Conservation (phyloP, 768 basidiomycete species). For the Tricholoma furcatifolium region DNA sequence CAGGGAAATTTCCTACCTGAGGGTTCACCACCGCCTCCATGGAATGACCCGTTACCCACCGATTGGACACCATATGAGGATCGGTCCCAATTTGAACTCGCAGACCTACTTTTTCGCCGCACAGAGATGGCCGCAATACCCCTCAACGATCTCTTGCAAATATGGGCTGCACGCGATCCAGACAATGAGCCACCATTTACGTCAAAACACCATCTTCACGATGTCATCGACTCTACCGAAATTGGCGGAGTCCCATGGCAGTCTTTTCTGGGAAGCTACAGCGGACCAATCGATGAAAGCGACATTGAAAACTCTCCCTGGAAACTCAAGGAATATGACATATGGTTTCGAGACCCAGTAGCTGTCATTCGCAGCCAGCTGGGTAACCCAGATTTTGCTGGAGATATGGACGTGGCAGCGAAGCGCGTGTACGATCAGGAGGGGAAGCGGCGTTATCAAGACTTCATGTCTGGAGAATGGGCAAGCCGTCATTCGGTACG, state of each 20-base stretch:
- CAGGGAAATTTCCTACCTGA: neutral
- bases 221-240: slow-evolving; percentile 23
- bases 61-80: slow-evolving; percentile 2
- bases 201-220: slow-evolving; percentile 18
- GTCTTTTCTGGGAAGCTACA: slow-evolving; percentile 21
- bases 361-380: slow-evolving; percentile 10
- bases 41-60: too few species aligned
- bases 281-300: slow-evolving; percentile 16
- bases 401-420: slow-evolving; percentile 4
- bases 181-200: slow-evolving; percentile 18
- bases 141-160: slow-evolving; percentile 6
- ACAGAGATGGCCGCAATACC: neutral
- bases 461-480: neutral
- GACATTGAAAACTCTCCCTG: slow-evolving; percentile 18
- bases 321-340: slow-evolving; percentile 24
- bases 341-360: slow-evolving; percentile 24
- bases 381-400: slow-evolving; percentile 7
- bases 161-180: slow-evolving; percentile 12
- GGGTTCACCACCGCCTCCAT: neutral
- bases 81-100: neutral
- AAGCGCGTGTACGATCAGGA: neutral
- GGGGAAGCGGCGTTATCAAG: neutral
- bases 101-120: too few species aligned
- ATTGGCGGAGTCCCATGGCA: slow-evolving; percentile 28
- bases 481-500: neutral